Percentiles rank a stretch among this genome's conserved stretches.
Conservation (phyloP, 116 monocot species). For the Cymodocea nodosa region DNA sequence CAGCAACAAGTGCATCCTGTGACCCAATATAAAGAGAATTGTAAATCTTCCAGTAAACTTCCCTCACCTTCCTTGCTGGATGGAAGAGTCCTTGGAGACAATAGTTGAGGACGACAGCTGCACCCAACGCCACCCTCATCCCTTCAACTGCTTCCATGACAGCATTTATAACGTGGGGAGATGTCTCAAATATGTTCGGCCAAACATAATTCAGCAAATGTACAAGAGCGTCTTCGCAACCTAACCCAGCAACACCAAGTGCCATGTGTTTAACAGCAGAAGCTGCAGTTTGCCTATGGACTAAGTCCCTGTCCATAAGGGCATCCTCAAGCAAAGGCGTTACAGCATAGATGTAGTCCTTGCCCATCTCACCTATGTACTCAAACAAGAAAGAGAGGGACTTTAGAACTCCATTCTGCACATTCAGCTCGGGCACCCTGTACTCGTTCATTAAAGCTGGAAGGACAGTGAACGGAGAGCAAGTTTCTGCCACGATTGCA, state of each 20-base stretch:
- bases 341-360: conserved; percentile 98
- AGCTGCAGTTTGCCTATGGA: conserved; percentile 95
- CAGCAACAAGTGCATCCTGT: conserved; percentile 89
- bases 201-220: conserved; percentile 95
- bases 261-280: conserved; percentile 99
- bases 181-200: conserved; percentile 98
- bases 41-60: conserved; percentile 98
- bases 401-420: conserved; percentile 95
- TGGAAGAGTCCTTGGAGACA: conserved; percentile 97
- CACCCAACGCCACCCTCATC: conserved; percentile 88
- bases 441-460: conserved; percentile 99
- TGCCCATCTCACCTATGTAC: conserved; percentile 98
- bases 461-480: conserved; percentile 91
- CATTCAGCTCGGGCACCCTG: conserved; percentile 93
- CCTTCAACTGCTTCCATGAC: conserved; percentile 98
- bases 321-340: conserved; percentile 95
- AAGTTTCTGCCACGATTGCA: conserved; percentile 96
- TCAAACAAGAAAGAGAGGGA: conserved; percentile 97
- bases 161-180: conserved; percentile 97
- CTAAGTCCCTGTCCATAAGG: conserved; percentile 89
- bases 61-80: conserved; percentile 88
- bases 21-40: conserved; percentile 91
- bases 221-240: conserved; percentile 90
- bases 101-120: conserved; percentile 80
- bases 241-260: conserved; percentile 88